These are phyloP conservation scores for Sistotremastrum niveocremeum DNA, from an alignment of 768 basidiomycete genomes.

Conservation along the genomic window DNA sequence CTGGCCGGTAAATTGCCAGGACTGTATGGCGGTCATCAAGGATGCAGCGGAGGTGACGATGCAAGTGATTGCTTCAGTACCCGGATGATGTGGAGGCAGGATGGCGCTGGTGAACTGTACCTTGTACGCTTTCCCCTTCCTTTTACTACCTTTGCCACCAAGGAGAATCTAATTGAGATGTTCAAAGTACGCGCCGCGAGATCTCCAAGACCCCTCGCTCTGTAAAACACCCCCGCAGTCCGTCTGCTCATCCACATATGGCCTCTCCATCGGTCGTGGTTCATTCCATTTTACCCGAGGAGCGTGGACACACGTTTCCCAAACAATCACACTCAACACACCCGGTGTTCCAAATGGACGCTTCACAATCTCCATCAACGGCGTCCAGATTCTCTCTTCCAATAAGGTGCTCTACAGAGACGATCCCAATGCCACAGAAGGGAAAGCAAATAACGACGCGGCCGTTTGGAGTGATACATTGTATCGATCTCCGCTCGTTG, in stretches of 20 bases:
- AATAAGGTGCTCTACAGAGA: slow-evolving; percentile 52
- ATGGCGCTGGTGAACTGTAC: slow-evolving; percentile 64
- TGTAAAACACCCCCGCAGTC: slow-evolving; percentile 45
- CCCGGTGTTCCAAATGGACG: slow-evolving; percentile 56
- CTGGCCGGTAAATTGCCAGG: slow-evolving; percentile 79
- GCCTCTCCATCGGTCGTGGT: slow-evolving; percentile 63
- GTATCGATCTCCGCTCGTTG: too few relatives aligned
- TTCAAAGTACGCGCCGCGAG: slow-evolving; percentile 59
- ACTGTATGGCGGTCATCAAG: slow-evolving; percentile 51
- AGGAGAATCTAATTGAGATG: not conserved
- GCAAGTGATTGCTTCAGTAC: slow-evolving; percentile 73
- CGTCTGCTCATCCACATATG: slow-evolving; percentile 52
- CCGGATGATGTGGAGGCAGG: slow-evolving; percentile 66
- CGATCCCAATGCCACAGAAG: slow-evolving; percentile 6
- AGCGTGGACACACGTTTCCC: slow-evolving; percentile 57
- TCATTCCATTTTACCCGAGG: slow-evolving; percentile 50
- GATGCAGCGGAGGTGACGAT: slow-evolving; percentile 62
- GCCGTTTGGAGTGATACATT: too few relatives aligned
- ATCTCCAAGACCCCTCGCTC: slow-evolving; percentile 44
- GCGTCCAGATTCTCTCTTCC: slow-evolving; percentile 34
- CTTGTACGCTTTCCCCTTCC: slow-evolving; percentile 30
- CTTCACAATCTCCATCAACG: slow-evolving; percentile 55
- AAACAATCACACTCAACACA: slow-evolving; percentile 60
- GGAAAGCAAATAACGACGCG: too few relatives aligned
- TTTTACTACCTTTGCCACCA: not conserved